Conservation (phyloP, 2,329 filamentous ascomycete species). For the Aspergillus quadrilineatus region DNA sequence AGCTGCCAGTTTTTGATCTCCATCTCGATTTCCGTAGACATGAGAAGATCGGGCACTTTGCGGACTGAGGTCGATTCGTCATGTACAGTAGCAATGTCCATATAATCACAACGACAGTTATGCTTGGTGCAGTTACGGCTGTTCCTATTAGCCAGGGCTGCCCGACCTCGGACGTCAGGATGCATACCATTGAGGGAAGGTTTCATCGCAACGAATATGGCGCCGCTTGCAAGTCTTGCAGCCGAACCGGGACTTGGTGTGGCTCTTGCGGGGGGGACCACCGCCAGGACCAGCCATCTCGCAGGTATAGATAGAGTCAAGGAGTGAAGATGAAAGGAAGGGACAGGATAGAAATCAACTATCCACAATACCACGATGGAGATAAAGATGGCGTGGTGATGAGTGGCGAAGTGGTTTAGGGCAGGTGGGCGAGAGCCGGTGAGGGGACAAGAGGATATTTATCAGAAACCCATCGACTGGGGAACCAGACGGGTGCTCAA, state of each 20-base stretch:
- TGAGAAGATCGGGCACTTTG: conserved; percentile 66
- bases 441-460: conserved; percentile 6
- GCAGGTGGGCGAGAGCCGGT: background rate
- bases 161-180: conserved; percentile 20
- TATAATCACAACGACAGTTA: conserved; percentile 97
- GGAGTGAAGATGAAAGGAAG: conserved; percentile 10
- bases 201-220: conserved; percentile 97
- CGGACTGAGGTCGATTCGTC: conserved; percentile 54
- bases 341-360: conserved; percentile 14
- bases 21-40: conserved; percentile 80
- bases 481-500: background rate
- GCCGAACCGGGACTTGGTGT: conserved; percentile 98
- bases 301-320: background rate
- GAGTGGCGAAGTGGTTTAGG: background rate
- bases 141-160: conserved; percentile 9
- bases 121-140: conserved; percentile 99
- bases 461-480: conserved; percentile 4
- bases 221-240: conserved; percentile 97
- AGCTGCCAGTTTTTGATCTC: conserved; percentile 79
- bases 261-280: conserved; percentile 85
- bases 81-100: conserved; percentile 70
- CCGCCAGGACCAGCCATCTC: conserved; percentile 88
- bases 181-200: conserved; percentile 88
- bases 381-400: background rate
- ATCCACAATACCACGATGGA: conserved; percentile 3